Base-by-base conservation (phyloP, 352 stramenopile genomes). In the Thalassiosira mediterranea region DNA sequence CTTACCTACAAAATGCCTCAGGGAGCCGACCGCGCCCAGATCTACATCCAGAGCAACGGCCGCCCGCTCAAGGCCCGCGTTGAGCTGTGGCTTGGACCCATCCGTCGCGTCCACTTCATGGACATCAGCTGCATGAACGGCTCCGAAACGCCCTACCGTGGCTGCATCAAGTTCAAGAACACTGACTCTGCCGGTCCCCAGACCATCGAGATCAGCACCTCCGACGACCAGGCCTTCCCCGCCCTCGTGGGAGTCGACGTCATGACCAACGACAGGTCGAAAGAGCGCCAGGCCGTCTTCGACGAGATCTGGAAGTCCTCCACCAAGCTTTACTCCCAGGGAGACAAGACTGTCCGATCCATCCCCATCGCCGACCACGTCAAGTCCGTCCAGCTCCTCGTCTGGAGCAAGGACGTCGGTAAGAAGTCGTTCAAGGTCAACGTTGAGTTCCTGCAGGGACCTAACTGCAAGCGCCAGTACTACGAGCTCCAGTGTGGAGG, bases 1-100 rank as follows among this genome's bases (percentile, higher is more conserved):
- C 54, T 72, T 34, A 88, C 83, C 1, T 88, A 70, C 69, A 72
- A 88, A 54, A 81, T 90, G 59, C 80, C 83, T 21, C 58, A 52
- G 15, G 68, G 71, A 0, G 73, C 67, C 11, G 72, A 82, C n/a
- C 75, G 78, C 29, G 54, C 72, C 3, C 67, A 76, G 40, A 81
- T 84, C 44, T 64, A 65, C 48, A 57, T 75, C 48, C 49, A 72
- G 40, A 66, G 69, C 26, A 69, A 84, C 7, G 79, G 79, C 11
- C 70, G 79, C 47, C 79, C 79, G 5, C 32, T 87, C 13, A 82
- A 77, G 28, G 74, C 69, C 13, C 58, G 57, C 15, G 75, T 87
- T 4, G 62, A 87, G 61, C 47, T 87, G 7, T 87, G 79, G 79
- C 53, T 79, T 34, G 79, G 79, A 32, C 79, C 79, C 34, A 68